Evolutionary conservation across 1,284 basidiomycete genomes (phyloP), one percentile per base, ranked within the genome.

Genomic region (Hemileccinum hortonii): DNA sequence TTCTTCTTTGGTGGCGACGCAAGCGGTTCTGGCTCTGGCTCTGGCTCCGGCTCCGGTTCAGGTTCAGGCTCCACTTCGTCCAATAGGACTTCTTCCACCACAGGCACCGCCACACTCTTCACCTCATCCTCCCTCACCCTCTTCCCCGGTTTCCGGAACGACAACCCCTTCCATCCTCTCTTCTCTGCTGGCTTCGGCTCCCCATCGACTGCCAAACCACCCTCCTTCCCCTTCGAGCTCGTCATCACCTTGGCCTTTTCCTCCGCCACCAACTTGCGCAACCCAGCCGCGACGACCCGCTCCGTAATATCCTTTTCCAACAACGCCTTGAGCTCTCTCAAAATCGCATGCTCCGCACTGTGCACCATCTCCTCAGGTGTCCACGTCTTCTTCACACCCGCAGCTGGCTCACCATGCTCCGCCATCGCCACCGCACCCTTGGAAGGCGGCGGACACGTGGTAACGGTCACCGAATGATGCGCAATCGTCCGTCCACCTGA

Each of bases 301-400:
- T 86, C 84, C 61, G 78, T 76, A 30, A 94, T 74, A 60, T 94
- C 92, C 67, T 81, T 84, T 67, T 84, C 75, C 47, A 94, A 74
- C 46, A 82, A 60, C 4, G 64, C 70, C 54, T 73, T 72, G 40
- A 94, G 73, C 63, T 94, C 90, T 36, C 72, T 73, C 42, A 85
- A 56, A 45, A 94, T 81, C 44, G 83, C 70, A 55, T 78, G 74
- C 58, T 79, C 75, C 4, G 88, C 88, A 37, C 79, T 75, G 9
- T 78, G 77, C 15, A 87, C 69, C 32, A 90, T 71, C 61, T 88
- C 87, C 4, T 72, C 71, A 5, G 81, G 77, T 11, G 73, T 77
- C 82, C 80, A 86, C 11, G 69, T 68, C 29, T 75, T 76, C 62
- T 79, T 78, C 35, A 29, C 52, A 0, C 62, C 65, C 6, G 54